A percentile compares a stretch with the other conserved stretches of the same genome.
Conservation (phyloP, 1,139 yeast genomes). For the Williopsis jadinii region DNA sequence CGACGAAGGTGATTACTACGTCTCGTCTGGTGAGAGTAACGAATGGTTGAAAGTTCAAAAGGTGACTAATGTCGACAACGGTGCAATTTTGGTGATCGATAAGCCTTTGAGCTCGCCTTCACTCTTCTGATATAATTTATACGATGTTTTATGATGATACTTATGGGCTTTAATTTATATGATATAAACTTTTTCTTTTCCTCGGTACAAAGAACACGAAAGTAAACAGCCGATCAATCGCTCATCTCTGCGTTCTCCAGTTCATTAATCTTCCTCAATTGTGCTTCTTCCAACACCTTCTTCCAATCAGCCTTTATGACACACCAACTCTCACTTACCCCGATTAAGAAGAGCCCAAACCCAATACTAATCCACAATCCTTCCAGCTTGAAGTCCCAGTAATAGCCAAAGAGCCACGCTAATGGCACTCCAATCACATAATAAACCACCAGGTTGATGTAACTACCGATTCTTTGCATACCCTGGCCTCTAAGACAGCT, state of each 20-base stretch:
- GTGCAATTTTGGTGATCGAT: constrained; percentile 47
- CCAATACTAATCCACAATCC: constrained; percentile 88
- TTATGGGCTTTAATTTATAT: neutral
- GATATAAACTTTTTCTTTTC: neutral
- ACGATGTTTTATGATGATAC: neutral
- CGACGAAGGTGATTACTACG: constrained; percentile 67
- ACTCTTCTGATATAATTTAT: neutral
- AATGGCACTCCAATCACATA: constrained; percentile 67
- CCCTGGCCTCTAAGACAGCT: constrained; percentile 87
- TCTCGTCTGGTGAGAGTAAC: constrained; percentile 43
- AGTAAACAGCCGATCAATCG: constrained; percentile 2
- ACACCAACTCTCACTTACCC: constrained; percentile 47
- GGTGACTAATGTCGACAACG: constrained; percentile 48
- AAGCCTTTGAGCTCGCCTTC: constrained; percentile 22
- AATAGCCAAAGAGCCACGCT: constrained; percentile 57
- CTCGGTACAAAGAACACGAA: too few relatives aligned
- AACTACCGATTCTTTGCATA: constrained; percentile 75
- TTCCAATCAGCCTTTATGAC: constrained; percentile 52
- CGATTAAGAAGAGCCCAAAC: constrained; percentile 59
- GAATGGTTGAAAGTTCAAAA: constrained; percentile 34
- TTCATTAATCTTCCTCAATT: constrained; percentile 27
- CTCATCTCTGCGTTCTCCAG: constrained; percentile 10
- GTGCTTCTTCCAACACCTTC: constrained; percentile 37
- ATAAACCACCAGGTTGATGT: constrained; percentile 68
- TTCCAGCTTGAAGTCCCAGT: constrained; percentile 40